Conservation (phyloP, 2,329 filamentous ascomycete genomes). For the Exophiala oligosperma region DNA sequence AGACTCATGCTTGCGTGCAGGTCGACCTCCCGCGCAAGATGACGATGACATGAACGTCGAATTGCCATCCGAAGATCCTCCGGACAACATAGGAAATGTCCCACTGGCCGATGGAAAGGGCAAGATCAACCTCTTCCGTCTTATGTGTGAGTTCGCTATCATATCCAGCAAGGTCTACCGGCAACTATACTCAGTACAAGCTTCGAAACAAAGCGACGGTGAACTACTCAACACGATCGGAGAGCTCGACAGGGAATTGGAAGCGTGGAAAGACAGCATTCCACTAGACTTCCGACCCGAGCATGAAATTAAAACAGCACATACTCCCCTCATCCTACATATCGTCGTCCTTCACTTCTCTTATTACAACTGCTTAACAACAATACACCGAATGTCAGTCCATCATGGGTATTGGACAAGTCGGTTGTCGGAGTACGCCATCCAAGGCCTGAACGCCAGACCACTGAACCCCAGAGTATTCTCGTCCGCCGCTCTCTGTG, state of each 20-base stretch:
- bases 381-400: slow-evolving; percentile 97
- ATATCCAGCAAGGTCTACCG: slow-evolving; percentile 96
- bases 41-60: slow-evolving; percentile 94
- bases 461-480: slow-evolving; percentile 93
- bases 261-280: slow-evolving; percentile 95
- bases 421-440: slow-evolving; percentile 88
- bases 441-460: slow-evolving; percentile 86
- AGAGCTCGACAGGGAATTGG: slow-evolving; percentile 83
- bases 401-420: slow-evolving; percentile 99
- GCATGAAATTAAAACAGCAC: slow-evolving; percentile 88
- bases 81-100: slow-evolving; percentile 92
- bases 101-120: slow-evolving; percentile 83
- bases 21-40: slow-evolving; percentile 69
- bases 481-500: slow-evolving; percentile 87
- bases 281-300: slow-evolving; percentile 96
- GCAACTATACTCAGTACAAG: slow-evolving; percentile 86
- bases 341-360: slow-evolving; percentile 93
- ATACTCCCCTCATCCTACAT: slow-evolving; percentile 91
- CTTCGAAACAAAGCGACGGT: slow-evolving; percentile 86
- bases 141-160: slow-evolving; percentile 86
- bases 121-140: slow-evolving; percentile 91
- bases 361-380: slow-evolving; percentile 97
- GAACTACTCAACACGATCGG: slow-evolving; percentile 94
- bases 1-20: slow-evolving; percentile 72
- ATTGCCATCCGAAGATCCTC: slow-evolving; percentile 83